These are phyloP conservation scores for Leucosporidium yakuticum DNA, from an alignment of 768 basidiomycete genomes.

Conservation along the genomic window DNA sequence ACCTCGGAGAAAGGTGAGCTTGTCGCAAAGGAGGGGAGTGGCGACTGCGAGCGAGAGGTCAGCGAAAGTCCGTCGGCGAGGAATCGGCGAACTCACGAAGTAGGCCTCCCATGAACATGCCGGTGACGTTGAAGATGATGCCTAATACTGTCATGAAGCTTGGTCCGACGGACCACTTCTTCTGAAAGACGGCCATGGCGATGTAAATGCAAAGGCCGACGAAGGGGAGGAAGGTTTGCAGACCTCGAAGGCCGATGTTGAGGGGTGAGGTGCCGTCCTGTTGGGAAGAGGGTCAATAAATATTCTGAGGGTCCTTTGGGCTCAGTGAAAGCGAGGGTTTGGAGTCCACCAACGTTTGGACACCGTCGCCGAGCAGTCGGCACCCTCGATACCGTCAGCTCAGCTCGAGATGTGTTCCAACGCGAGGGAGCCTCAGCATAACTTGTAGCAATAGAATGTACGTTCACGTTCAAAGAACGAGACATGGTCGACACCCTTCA, in stretches of 20 bases:
- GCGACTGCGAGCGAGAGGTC: conserved; percentile 8
- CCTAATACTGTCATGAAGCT: conserved; percentile 15
- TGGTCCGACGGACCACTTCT: conserved; percentile 29
- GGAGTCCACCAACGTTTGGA: too few species aligned
- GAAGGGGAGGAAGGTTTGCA: conserved; percentile 20
- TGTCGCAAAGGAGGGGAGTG: conserved; percentile 23
- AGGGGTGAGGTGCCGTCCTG: conserved; percentile 22
- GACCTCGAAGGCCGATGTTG: not conserved
- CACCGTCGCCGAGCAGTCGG: too few species aligned
- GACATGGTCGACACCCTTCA: too few species aligned
- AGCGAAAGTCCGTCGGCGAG: not conserved
- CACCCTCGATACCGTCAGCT: too few species aligned
- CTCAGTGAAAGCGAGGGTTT: too few species aligned
- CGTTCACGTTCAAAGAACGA: too few species aligned
- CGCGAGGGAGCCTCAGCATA: too few species aligned
- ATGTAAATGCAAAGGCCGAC: conserved; percentile 27
- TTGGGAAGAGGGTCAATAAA: not conserved
- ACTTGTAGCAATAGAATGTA: too few species aligned
- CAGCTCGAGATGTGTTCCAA: too few species aligned
- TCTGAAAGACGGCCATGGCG: conserved; percentile 32
- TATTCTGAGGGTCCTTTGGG: too few species aligned
- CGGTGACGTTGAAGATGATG: conserved; percentile 17
- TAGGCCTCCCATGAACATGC: conserved; percentile 4
- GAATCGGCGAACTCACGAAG: conserved; percentile 9
- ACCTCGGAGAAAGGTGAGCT: conserved; percentile 25